Percentiles rank a stretch among this genome's conserved stretches.
These are phyloP conservation scores for Mycena chlorophos DNA, from an alignment of 768 basidiomycete genomes.

Conservation along the genomic window DNA sequence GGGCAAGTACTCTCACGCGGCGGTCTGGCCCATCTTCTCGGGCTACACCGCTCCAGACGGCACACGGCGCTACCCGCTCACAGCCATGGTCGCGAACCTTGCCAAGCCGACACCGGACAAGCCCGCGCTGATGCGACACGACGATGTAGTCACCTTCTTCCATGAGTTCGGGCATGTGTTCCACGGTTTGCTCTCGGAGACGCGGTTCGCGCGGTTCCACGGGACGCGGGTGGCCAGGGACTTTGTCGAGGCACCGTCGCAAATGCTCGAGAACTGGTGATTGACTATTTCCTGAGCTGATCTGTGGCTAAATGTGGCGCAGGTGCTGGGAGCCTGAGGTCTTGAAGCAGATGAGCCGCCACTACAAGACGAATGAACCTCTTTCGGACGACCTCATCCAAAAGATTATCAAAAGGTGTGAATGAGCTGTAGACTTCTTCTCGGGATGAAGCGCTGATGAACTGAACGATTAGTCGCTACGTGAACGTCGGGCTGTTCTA, in stretches of 20 bases:
- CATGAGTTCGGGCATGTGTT: slow-evolving; percentile 84
- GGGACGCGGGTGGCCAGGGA: slow-evolving; percentile 80
- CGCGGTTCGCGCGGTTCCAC: slow-evolving; percentile 76
- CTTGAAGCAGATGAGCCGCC: slow-evolving; percentile 75
- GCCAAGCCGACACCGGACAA: slow-evolving; percentile 80
- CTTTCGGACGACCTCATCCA: slow-evolving; percentile 72
- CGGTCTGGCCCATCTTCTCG: slow-evolving; percentile 75
- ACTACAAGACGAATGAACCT: slow-evolving; percentile 73
- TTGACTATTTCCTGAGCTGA: neutral
- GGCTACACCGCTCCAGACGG: slow-evolving; percentile 62
- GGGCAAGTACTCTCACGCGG: slow-evolving; percentile 83
- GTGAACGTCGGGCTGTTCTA: slow-evolving; percentile 83
- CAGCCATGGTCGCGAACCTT: slow-evolving; percentile 89
- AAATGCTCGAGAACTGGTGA: slow-evolving; percentile 92
- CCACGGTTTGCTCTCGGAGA: slow-evolving; percentile 67
- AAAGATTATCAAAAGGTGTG: slow-evolving; percentile 76
- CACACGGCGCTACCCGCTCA: slow-evolving; percentile 67
- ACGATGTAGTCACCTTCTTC: slow-evolving; percentile 89
- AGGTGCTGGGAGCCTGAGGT: slow-evolving; percentile 85
- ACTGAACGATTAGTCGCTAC: slow-evolving; percentile 60
- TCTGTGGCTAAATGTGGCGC: neutral
- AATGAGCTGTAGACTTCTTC: neutral
- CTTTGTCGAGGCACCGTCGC: slow-evolving; percentile 87
- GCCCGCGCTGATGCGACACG: slow-evolving; percentile 84
- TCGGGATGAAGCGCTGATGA: neutral